A percentile compares a stretch with the other conserved stretches of the same genome.
Conservation (phyloP, 768 basidiomycete genomes). For the Polyporus arcularius region DNA sequence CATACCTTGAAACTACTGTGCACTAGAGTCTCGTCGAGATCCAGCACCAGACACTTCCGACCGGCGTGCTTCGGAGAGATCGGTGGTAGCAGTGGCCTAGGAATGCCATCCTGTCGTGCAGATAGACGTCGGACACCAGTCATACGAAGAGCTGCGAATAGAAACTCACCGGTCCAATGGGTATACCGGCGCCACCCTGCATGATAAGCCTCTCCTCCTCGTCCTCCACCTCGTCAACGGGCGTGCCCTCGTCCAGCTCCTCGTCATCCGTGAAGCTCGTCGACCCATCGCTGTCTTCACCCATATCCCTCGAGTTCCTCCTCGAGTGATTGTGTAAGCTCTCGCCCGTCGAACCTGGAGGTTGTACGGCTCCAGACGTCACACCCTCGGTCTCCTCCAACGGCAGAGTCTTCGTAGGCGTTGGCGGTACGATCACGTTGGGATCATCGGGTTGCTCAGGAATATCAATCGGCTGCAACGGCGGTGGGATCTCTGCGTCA, state of each 20-base stretch:
- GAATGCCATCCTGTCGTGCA: conserved; percentile 71
- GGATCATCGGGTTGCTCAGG: conserved; percentile 33
- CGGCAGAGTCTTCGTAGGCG: conserved; percentile 51
- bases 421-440: conserved; percentile 48
- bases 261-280: conserved; percentile 65
- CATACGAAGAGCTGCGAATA: background rate
- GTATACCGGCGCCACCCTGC: conserved; percentile 93
- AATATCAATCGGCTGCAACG: conserved; percentile 27
- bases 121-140: background rate
- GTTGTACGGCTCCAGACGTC: conserved; percentile 89
- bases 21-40: conserved; percentile 95
- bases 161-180: conserved; percentile 80
- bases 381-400: conserved; percentile 82
- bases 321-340: conserved; percentile 30
- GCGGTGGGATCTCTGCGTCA: conserved; percentile 21
- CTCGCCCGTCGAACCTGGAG: conserved; percentile 78
- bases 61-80: conserved; percentile 79
- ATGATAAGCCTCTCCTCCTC: conserved; percentile 89
- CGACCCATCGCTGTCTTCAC: conserved; percentile 55
- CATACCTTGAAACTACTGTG: conserved; percentile 97
- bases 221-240: conserved; percentile 70
- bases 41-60: conserved; percentile 93
- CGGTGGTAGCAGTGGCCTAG: conserved; percentile 86
- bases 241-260: conserved; percentile 54
- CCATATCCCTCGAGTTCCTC: conserved; percentile 44